Percentiles rank a stretch among this genome's conserved stretches.
Evolutionary conservation across 1,284 basidiomycete genomes (phyloP).

Genomic region (Pterulicium gracile): DNA sequence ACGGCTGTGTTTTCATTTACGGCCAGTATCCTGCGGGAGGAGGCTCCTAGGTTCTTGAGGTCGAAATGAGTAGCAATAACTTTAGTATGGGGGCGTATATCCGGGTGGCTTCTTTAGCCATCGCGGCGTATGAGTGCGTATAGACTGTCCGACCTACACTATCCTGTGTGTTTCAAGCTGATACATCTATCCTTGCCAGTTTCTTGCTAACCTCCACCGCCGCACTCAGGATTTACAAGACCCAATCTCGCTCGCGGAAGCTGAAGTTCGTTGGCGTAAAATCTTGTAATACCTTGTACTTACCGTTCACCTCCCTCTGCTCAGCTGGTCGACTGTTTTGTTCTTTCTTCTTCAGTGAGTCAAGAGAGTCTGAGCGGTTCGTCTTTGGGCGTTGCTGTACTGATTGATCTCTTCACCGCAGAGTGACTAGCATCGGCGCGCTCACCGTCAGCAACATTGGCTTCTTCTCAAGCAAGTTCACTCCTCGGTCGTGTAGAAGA

Average conservation of each 20-base stretch:
- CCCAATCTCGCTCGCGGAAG: background rate
- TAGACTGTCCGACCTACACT: background rate
- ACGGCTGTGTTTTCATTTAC: too few species aligned
- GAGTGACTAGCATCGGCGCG: background rate
- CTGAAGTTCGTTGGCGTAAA: background rate
- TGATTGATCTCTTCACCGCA: slow-evolving; percentile 1
- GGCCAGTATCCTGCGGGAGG: too few species aligned
- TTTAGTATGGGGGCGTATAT: background rate
- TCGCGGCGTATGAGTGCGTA: background rate
- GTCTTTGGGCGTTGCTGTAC: background rate
- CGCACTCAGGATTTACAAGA: background rate
- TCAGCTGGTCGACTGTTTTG: background rate
- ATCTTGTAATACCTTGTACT: background rate
- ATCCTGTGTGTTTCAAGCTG: background rate
- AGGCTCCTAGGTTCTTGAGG: too few species aligned
- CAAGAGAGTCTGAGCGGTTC: background rate
- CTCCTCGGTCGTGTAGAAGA: background rate
- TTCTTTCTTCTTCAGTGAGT: slow-evolving; percentile 1
- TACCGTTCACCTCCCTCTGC: background rate
- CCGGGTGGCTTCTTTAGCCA: background rate
- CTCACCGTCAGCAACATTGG: slow-evolving; percentile 1
- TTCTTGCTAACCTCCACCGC: background rate
- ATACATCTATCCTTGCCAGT: background rate
- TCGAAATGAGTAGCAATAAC: too few species aligned
- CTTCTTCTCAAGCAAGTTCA: background rate